Base-by-base conservation (phyloP, 2,329 filamentous ascomycete genomes). In the Trichoderma pleuroti region DNA sequence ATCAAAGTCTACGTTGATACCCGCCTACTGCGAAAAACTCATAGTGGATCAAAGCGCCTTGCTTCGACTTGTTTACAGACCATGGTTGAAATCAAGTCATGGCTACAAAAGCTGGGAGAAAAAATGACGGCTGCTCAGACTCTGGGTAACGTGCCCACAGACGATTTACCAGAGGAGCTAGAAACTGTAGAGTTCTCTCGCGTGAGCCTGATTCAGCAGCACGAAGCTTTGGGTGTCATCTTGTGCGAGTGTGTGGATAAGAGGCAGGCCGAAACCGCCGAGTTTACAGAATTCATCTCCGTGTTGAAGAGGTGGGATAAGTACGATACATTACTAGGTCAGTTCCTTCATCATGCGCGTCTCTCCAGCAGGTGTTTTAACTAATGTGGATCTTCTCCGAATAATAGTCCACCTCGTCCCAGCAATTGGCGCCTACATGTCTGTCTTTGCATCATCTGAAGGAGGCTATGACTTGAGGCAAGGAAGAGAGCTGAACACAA, bases 201-300 rank as follows among this genome's bases (percentile, higher is more conserved):
- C 57, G 84, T 88, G 74, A 97, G 93, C 76, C 86, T 99, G 65
- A 89, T 91, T 26, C 91, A 93, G 76, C 95, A 99, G 80, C 97
- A 99, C 78, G 95, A 99, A 78, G 89, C 92, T 18, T 84, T 99
- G 18, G 91, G 91, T 14, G 87, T 93, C n/a, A 92, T 97, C 67
- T 83, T 97, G 65, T 90, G 90, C 72, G 90, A 92, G 72, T 87
- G 96, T 68, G 88, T 97, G 72, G 93, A 94, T 76, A 91, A 89
- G 74, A 88, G 90, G 68, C 91, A 92, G 75, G 91, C 90, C 3
- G 88, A 87, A 57, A 82, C 88, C 6, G 85, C 89, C 42, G 93
- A 98, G 77, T 94, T 97, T 75, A 86, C 89, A 56, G 83, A 88
- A 7, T 88, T 98, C 52, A 81, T 98, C 54, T 85, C 85, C 49